A percentile compares a stretch with the other conserved stretches of the same genome.
Conservation (phyloP, 306 rosid genomes). For the Cicer judaicum region DNA sequence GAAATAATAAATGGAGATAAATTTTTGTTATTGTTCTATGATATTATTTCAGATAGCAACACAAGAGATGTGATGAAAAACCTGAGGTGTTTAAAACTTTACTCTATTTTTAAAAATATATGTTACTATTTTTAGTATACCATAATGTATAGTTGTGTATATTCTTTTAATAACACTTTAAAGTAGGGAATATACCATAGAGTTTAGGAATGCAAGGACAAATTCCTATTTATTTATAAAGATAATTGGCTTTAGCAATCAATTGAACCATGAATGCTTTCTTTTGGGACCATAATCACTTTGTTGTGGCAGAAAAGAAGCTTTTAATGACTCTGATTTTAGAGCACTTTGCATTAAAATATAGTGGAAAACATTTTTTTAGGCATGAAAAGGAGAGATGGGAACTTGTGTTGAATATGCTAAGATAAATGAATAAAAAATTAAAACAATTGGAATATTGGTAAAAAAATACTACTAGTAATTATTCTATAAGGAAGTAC, state of each 20-base stretch:
- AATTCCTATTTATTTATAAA: slow-evolving; percentile 3
- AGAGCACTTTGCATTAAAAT: slow-evolving; percentile 42
- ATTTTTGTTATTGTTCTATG: slow-evolving; percentile 5
- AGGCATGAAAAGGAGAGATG: slow-evolving; percentile 2
- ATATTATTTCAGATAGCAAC: slow-evolving; percentile 9
- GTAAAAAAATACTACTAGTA: not conserved
- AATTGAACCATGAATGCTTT: slow-evolving; percentile 29
- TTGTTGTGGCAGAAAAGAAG: slow-evolving; percentile 39
- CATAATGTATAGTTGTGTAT: not conserved
- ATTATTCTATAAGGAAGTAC: slow-evolving; percentile 20
- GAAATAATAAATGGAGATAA: slow-evolving; percentile 28
- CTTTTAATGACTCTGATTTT: slow-evolving; percentile 38
- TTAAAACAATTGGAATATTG: slow-evolving; percentile 16
- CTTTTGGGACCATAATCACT: slow-evolving; percentile 45
- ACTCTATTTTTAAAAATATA: slow-evolving; percentile 10
- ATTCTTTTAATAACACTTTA: not conserved
- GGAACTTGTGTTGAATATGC: not conserved
- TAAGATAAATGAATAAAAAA: slow-evolving; percentile 10
- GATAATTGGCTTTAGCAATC: slow-evolving; percentile 36
- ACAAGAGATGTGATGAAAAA: slow-evolving; percentile 24
- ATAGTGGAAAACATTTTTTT: slow-evolving; percentile 17
- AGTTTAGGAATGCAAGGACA: slow-evolving; percentile 5
- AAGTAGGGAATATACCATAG: slow-evolving; percentile 17
- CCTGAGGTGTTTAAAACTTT: slow-evolving; percentile 30
- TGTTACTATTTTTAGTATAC: slow-evolving; percentile 8